These are phyloP conservation scores for Recurvomyces mirabilis DNA, from an alignment of 495 filamentous ascomycete genomes.

Conservation along the genomic window DNA sequence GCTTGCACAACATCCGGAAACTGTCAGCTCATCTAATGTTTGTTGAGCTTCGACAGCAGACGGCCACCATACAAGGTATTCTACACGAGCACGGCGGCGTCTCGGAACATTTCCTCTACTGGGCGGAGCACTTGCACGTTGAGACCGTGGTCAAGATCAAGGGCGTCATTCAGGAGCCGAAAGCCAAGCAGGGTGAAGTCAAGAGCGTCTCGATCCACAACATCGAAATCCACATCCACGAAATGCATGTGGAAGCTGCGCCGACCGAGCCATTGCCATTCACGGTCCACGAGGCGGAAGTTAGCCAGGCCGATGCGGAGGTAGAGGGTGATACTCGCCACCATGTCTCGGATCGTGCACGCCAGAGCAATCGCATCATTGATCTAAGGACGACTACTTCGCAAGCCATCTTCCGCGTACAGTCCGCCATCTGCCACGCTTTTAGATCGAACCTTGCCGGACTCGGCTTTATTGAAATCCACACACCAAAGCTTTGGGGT, in stretches of 20 bases:
- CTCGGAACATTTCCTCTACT: constrained; percentile 50
- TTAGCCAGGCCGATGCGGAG: constrained; percentile 29
- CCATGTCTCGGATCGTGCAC: constrained; percentile 61
- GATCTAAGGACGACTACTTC: constrained; percentile 80
- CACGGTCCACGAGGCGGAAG: constrained; percentile 53
- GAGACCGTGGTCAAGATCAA: constrained; percentile 52
- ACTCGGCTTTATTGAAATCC: constrained; percentile 74
- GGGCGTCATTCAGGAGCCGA: constrained; percentile 35
- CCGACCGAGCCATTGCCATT: constrained; percentile 51
- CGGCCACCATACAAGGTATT: constrained; percentile 69
- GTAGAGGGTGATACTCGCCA: constrained; percentile 31
- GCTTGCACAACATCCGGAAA: constrained; percentile 74
- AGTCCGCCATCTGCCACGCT: constrained; percentile 66
- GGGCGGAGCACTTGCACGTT: constrained; percentile 57
- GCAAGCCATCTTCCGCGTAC: constrained; percentile 75
- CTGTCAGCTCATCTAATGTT: constrained; percentile 90
- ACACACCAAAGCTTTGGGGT: constrained; percentile 78
- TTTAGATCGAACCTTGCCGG: constrained; percentile 70
- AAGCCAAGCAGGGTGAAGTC: constrained; percentile 43
- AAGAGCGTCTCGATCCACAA: constrained; percentile 31
- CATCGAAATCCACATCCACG: constrained; percentile 33
- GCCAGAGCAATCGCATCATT: constrained; percentile 80
- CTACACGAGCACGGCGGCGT: constrained; percentile 48
- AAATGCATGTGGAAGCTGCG: constrained; percentile 43
- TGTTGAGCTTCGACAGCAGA: constrained; percentile 75